These are phyloP conservation scores for Cynara cardunculus DNA, from an alignment of 129 eudicot species.

Conservation along the genomic window DNA sequence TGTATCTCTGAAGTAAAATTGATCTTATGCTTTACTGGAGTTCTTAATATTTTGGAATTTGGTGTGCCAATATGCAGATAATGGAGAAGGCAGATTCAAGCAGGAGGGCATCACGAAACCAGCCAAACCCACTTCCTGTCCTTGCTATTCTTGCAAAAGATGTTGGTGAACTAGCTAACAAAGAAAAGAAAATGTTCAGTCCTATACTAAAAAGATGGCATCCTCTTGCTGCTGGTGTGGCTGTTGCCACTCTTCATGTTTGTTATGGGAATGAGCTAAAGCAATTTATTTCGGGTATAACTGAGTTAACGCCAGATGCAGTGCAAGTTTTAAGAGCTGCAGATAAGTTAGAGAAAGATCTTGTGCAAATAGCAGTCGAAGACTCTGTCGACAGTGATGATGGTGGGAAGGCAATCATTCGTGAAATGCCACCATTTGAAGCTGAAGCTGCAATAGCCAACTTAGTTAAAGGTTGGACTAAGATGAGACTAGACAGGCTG, in stretches of 20 bases:
- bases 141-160: slow-evolving; percentile 97
- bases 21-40: background rate
- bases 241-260: slow-evolving; percentile 94
- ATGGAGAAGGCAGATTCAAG: slow-evolving; percentile 99
- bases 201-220: slow-evolving; percentile 92
- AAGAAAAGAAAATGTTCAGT: slow-evolving; percentile 76
- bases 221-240: slow-evolving; percentile 97
- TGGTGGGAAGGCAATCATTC: slow-evolving; percentile 95
- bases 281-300: slow-evolving; percentile 85
- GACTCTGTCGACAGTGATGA: slow-evolving; percentile 98
- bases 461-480: slow-evolving; percentile 83
- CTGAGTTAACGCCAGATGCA: slow-evolving; percentile 92
- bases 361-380: slow-evolving; percentile 92
- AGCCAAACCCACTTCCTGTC: slow-evolving; percentile 88
- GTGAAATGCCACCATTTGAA: slow-evolving; percentile 99
- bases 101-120: slow-evolving; percentile 93
- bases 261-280: slow-evolving; percentile 93
- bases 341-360: slow-evolving; percentile 91
- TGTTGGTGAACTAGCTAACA: slow-evolving; percentile 81
- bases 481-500: slow-evolving; percentile 68
- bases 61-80: slow-evolving; percentile 41
- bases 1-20: background rate
- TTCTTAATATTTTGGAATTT: background rate
- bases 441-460: slow-evolving; percentile 88
- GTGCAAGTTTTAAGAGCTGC: slow-evolving; percentile 92